Conservation (phyloP, 257 asterid species). For the Salvia miltiorrhiza region DNA sequence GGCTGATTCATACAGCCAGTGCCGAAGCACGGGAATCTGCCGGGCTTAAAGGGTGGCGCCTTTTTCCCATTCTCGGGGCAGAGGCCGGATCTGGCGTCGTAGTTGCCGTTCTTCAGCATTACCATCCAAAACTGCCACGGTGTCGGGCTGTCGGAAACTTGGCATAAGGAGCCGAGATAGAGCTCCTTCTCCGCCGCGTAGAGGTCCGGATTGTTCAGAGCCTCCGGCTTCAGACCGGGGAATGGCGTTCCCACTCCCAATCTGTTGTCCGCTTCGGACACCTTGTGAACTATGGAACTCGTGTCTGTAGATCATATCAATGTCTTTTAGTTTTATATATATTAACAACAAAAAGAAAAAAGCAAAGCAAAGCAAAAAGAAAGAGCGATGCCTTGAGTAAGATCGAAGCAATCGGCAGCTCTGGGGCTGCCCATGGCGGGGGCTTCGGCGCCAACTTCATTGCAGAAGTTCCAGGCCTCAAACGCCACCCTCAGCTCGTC, state of each 20-base stretch:
- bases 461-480: slow-evolving; percentile 67
- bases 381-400: neutral
- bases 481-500: slow-evolving; percentile 64
- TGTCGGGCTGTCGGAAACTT: slow-evolving; percentile 44
- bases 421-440: slow-evolving; percentile 61
- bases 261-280: slow-evolving; percentile 47
- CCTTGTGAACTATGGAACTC: slow-evolving; percentile 41
- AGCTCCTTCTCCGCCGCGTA: slow-evolving; percentile 68
- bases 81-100: slow-evolving; percentile 51
- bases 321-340: neutral
- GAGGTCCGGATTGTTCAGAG: slow-evolving; percentile 45
- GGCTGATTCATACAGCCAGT: slow-evolving; percentile 73
- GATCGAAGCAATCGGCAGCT: slow-evolving; percentile 69
- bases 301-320: slow-evolving; percentile 11
- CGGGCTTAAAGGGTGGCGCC: slow-evolving; percentile 45
- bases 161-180: slow-evolving; percentile 56
- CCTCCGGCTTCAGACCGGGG: slow-evolving; percentile 40
- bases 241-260: slow-evolving; percentile 51
- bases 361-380: too few species aligned
- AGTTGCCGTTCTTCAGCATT: slow-evolving; percentile 66
- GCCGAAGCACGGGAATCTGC: slow-evolving; percentile 65
- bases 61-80: slow-evolving; percentile 62
- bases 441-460: slow-evolving; percentile 66
- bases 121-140: slow-evolving; percentile 90
- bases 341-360: too few species aligned